phyloP scores from a whole-genome alignment of 2,329 filamentous ascomycete genomes.

The Claviceps monticola region DNA sequence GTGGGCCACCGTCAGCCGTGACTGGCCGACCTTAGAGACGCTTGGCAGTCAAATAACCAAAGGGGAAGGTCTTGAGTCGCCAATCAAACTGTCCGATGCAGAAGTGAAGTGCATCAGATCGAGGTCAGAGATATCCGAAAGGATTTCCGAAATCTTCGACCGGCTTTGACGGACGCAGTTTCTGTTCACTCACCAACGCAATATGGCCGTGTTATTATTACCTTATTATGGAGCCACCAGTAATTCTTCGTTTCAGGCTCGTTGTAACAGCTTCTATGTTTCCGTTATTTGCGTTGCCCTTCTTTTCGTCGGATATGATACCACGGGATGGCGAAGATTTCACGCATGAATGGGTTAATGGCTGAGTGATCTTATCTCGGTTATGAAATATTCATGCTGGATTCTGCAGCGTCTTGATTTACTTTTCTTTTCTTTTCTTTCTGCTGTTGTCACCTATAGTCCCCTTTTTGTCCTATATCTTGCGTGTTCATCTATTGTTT shows the following conservation, averaged over 20 bases:
- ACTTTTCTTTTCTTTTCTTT: conserved; percentile 10
- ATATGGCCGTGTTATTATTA: neutral
- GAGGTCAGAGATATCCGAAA: neutral
- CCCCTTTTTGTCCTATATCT: conserved; percentile 6
- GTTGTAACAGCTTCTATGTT: conserved; percentile 6
- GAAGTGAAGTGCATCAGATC: neutral
- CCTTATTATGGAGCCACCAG: neutral
- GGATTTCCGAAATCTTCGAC: neutral
- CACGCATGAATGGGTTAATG: conserved; percentile 2
- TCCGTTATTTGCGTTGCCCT: conserved; percentile 5
- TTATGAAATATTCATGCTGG: conserved; percentile 5
- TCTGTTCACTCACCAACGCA: neutral
- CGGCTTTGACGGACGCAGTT: neutral
- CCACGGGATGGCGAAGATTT: conserved; percentile 10
- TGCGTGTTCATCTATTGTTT: conserved; percentile 2
- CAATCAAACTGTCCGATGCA: neutral
- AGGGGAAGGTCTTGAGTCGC: too few species aligned
- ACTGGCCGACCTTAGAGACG: conserved; percentile 12
- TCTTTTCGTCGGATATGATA: conserved; percentile 13
- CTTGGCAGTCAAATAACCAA: conserved; percentile 4
- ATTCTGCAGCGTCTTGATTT: conserved; percentile 8
- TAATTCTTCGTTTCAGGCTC: conserved; percentile 3
- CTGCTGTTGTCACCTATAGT: neutral
- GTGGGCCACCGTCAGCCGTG: conserved; percentile 18
- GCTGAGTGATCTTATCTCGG: conserved; percentile 2